phyloP scores from a whole-genome alignment of 2,329 filamentous ascomycete genomes.

The Huntiella omanensis region DNA sequence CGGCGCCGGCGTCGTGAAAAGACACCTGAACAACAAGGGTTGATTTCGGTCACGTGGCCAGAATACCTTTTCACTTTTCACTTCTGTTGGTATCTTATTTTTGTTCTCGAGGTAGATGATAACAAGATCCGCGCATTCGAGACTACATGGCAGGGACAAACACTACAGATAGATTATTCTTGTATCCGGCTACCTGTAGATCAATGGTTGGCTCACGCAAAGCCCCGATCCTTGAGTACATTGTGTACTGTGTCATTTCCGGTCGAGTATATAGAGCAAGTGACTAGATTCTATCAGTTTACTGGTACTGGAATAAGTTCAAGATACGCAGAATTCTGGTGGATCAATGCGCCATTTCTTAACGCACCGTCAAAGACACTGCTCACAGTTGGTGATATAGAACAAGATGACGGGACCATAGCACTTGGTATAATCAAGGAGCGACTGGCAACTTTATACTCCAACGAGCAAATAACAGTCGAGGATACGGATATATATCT shows the following conservation, averaged over 20 bases:
- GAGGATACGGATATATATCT: slow-evolving; percentile 27
- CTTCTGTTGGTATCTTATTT: neutral
- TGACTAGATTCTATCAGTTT: neutral
- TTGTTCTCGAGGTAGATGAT: neutral
- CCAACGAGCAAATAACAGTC: neutral
- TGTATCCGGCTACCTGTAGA: too few species aligned
- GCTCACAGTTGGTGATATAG: neutral
- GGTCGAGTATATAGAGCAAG: neutral
- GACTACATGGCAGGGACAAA: neutral
- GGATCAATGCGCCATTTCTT: neutral
- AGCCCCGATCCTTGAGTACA: too few species aligned
- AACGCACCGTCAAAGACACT: neutral
- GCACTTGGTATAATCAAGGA: slow-evolving; percentile 3
- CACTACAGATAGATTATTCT: too few species aligned
- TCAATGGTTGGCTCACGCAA: too few species aligned
- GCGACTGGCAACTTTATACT: neutral
- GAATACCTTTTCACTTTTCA: neutral
- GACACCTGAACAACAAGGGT: neutral
- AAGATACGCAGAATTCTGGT: slow-evolving; percentile 1
- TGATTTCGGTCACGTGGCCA: neutral
- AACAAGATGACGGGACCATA: neutral
- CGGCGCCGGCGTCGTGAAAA: neutral
- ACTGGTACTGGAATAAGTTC: neutral
- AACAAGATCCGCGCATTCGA: neutral
- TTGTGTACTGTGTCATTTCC: neutral